Conservation (phyloP, 495 filamentous ascomycete species). For the Rhizodiscina lignyota region DNA sequence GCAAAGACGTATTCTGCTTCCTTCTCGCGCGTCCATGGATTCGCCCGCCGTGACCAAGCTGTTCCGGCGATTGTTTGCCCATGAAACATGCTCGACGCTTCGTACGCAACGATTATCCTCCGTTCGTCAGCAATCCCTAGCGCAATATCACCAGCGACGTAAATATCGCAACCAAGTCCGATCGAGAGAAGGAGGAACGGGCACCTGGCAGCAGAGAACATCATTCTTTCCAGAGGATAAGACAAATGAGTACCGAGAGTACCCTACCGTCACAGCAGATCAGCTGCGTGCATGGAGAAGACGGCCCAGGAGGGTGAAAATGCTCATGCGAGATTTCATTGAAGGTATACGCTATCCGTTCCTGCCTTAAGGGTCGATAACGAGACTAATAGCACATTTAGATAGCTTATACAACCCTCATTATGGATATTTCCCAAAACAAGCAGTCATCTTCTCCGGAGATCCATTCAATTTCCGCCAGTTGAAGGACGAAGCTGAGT, state of each 20-base stretch:
- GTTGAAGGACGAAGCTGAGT: constrained; percentile 68
- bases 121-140: background rate
- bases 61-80: constrained; percentile 26
- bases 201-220: constrained; percentile 66
- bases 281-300: constrained; percentile 53
- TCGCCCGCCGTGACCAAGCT: constrained; percentile 59
- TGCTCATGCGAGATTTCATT: constrained; percentile 93
- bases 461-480: constrained; percentile 81
- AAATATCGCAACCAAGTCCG: background rate
- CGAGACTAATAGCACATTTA: constrained; percentile 17
- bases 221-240: constrained; percentile 56
- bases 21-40: constrained; percentile 44
- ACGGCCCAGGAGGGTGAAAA: constrained; percentile 78
- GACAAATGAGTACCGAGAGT: constrained; percentile 57
- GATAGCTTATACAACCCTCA: constrained; percentile 93
- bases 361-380: background rate
- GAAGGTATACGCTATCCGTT: constrained; percentile 57
- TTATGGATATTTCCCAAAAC: constrained; percentile 97
- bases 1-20: too few species aligned
- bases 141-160: background rate
- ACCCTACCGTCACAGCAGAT: constrained; percentile 71
- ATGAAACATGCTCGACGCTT: constrained; percentile 1
- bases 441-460: constrained; percentile 88
- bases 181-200: constrained; percentile 24
- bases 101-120: background rate